These are phyloP conservation scores for Poteriospumella lacustris DNA, from an alignment of 108 stramenopile genomes.

Conservation along the genomic window DNA sequence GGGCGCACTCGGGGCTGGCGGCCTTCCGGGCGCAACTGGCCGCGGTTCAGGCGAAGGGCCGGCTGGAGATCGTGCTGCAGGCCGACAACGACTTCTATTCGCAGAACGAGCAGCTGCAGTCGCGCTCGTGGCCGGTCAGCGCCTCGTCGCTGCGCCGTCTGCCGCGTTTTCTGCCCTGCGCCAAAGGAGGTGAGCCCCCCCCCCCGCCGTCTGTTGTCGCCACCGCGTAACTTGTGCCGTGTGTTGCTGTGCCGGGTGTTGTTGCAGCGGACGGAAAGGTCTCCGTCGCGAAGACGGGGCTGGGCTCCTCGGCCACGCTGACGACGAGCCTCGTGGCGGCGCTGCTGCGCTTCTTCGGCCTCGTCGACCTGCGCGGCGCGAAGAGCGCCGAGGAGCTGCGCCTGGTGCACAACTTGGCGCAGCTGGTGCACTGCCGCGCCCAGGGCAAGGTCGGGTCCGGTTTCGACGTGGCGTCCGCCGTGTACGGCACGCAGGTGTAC, in stretches of 20 bases:
- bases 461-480: slow-evolving; percentile 85
- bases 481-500: slow-evolving; percentile 79
- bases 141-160: slow-evolving; percentile 59
- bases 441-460: slow-evolving; percentile 96
- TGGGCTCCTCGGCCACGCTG: slow-evolving; percentile 85
- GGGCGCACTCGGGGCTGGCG: slow-evolving; percentile 35
- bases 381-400: slow-evolving; percentile 32
- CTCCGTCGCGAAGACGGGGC: slow-evolving; percentile 77
- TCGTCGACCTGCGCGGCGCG: slow-evolving; percentile 31
- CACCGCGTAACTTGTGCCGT: slow-evolving; percentile 37
- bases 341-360: slow-evolving; percentile 35
- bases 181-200: too few relatives aligned
- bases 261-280: slow-evolving; percentile 45
- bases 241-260: not conserved
- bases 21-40: slow-evolving; percentile 11
- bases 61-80: slow-evolving; percentile 63
- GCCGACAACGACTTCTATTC: slow-evolving; percentile 98
- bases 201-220: too few relatives aligned
- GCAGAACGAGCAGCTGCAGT: slow-evolving; percentile 61
- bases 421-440: slow-evolving; percentile 82
- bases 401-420: slow-evolving; percentile 76
- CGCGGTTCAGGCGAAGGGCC: not conserved
- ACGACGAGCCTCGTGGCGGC: slow-evolving; percentile 78
- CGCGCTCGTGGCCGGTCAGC: slow-evolving; percentile 54
- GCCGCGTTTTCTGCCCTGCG: slow-evolving; percentile 70